Evolutionary conservation across 371 early-diverging fungal species (phyloP), one percentile per base, ranked within the genome.

Genomic region (Haplosporangium sp.): DNA sequence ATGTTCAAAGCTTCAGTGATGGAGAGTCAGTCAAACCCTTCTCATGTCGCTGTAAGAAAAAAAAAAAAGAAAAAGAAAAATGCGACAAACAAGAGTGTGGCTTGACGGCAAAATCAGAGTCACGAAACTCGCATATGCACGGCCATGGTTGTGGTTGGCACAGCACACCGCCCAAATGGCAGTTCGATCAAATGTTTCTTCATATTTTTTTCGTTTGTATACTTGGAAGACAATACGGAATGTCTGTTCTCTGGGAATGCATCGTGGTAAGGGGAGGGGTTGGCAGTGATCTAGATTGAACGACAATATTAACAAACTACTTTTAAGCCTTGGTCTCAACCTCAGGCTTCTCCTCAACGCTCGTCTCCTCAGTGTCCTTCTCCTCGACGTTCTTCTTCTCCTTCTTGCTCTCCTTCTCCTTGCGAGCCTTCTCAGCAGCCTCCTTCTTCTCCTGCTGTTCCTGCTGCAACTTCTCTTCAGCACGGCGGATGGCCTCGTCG

Each of bases 381-480:
- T 64, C 47, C n/a, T 50, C 61, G 36, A 50, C 58, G 18, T 61
- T 67, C 43, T 41, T 64, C 47, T 59, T 68, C 60, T 68, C 68
- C 64, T 63, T 69, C 58, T 75, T 70, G 62, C 38, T 46, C 45
- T 71, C 72, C 68, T 66, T 65, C 37, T 69, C 70, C 60, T 76
- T 70, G 60, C 67, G 67, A 36, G 57, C 59, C 71, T 73, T 75
- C 23, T 75, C 67, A 11, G 58, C 67, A 23, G 69, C 80, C 55
- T 83, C 74, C 55, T 81, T 71, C 61, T 61, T 58, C 62, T 76
- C 82, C 59, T 73, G 62, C 67, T 81, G 77, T 80, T 86, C 88
- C 64, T 93, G 90, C 74, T 93, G 91, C 53, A 92, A 45, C 38
- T 86, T 84, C 62, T 94, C 91, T 69, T 95, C 95, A n/a, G 92